Evolutionary conservation across 2,329 filamentous ascomycete genomes (phyloP).

Genomic region (Periglandula ipomoeae): DNA sequence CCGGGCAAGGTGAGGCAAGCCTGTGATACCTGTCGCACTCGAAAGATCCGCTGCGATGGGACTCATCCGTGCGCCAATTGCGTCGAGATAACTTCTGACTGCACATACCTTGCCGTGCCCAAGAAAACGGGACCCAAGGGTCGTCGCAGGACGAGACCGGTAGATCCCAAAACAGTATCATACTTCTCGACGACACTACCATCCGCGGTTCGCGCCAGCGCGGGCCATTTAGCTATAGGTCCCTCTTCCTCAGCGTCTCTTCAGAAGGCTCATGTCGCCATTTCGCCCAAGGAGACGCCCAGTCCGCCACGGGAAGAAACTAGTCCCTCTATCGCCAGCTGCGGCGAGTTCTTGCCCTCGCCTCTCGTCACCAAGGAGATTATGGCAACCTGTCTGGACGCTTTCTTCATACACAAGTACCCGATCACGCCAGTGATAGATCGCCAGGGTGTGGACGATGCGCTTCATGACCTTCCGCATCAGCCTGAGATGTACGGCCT

Average conservation of each 20-base stretch:
- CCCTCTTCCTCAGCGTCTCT: neutral
- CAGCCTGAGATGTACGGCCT: constrained; percentile 18
- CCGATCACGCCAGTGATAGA: constrained; percentile 23
- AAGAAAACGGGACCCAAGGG: constrained; percentile 23
- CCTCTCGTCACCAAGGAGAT: constrained; percentile 7
- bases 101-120: constrained; percentile 21
- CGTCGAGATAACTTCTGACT: constrained; percentile 8
- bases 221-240: neutral
- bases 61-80: constrained; percentile 19
- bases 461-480: constrained; percentile 7
- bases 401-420: constrained; percentile 25
- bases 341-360: constrained; percentile 5
- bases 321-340: constrained; percentile 6
- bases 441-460: constrained; percentile 12
- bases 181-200: constrained; percentile 5
- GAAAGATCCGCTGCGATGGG: constrained; percentile 22
- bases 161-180: neutral
- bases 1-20: constrained; percentile 18
- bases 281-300: neutral
- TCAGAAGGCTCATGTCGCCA: neutral
- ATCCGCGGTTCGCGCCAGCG: constrained; percentile 1
- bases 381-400: constrained; percentile 19
- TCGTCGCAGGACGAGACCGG: constrained; percentile 6
- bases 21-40: constrained; percentile 20
- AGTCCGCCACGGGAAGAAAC: neutral